A percentile compares a stretch with the other conserved stretches of the same genome.
Conservation (phyloP, 1,139 yeast species). For the Geotrichum aggregatum region DNA sequence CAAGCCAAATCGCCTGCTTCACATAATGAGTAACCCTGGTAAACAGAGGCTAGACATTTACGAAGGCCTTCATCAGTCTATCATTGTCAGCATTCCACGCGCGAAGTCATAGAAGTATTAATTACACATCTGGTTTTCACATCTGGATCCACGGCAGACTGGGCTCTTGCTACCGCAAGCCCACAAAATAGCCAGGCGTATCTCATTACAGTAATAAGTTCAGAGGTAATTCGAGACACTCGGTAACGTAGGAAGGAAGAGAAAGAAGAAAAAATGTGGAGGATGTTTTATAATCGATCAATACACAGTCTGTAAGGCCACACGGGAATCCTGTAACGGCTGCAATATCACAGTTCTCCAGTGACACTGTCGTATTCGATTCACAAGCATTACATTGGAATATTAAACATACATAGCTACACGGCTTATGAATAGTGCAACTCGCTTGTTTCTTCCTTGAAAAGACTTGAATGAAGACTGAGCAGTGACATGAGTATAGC, state of each 20-base stretch:
- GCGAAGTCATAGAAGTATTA: background rate
- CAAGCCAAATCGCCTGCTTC: slow-evolving; percentile 26
- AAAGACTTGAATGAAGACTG: no score
- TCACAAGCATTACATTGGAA: no score
- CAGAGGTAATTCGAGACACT: no score
- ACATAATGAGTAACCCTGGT: slow-evolving; percentile 25
- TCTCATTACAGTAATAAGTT: background rate
- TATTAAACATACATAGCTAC: no score
- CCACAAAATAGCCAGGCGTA: slow-evolving; percentile 6
- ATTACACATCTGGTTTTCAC: slow-evolving; percentile 12
- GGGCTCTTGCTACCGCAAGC: background rate
- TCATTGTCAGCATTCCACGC: background rate
- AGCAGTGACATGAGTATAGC: no score
- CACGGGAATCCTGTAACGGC: background rate
- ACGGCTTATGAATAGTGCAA: no score
- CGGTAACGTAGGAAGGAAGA: background rate
- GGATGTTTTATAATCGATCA: background rate
- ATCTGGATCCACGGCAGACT: slow-evolving; percentile 8
- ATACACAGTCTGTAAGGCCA: background rate
- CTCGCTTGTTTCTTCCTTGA: no score
- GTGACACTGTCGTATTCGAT: no score
- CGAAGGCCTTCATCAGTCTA: slow-evolving; percentile 21
- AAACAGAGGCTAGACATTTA: slow-evolving; percentile 18
- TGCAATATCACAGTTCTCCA: background rate
- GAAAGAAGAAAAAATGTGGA: background rate